Percentiles rank a stretch among this genome's conserved stretches.
These are phyloP conservation scores for Colletotrichum costaricense DNA, from an alignment of 2,329 filamentous ascomycete species.

Conservation along the genomic window DNA sequence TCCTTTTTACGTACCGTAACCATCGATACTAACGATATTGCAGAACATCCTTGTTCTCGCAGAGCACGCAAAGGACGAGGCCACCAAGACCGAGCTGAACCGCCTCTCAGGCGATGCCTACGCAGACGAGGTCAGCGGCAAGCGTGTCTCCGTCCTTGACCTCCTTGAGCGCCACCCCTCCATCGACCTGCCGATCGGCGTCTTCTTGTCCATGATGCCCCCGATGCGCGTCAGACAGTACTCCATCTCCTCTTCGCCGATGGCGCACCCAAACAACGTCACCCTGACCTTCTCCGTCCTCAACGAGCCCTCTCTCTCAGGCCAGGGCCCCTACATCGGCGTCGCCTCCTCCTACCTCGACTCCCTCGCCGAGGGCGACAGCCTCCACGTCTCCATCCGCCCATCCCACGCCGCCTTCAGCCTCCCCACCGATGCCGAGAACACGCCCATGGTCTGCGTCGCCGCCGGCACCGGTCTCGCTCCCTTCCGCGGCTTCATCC, in stretches of 20 bases:
- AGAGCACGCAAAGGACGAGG: constrained; percentile 47
- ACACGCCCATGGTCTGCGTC: constrained; percentile 61
- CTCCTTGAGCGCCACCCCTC: constrained; percentile 68
- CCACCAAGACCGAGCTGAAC: constrained; percentile 45
- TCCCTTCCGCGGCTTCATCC: constrained; percentile 49
- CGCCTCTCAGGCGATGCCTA: constrained; percentile 52
- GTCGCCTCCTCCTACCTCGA: constrained; percentile 73
- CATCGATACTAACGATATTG: constrained; percentile 34
- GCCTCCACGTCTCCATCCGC: constrained; percentile 62
- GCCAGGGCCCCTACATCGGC: constrained; percentile 63
- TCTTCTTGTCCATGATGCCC: constrained; percentile 74
- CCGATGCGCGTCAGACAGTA: constrained; percentile 64
- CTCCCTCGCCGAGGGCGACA: constrained; percentile 55
- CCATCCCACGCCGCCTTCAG: constrained; percentile 53
- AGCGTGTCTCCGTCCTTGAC: constrained; percentile 68
- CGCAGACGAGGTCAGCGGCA: constrained; percentile 53
- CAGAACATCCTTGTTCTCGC: constrained; percentile 48
- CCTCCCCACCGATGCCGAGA: constrained; percentile 50
- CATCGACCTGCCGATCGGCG: constrained; percentile 65
- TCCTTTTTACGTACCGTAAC: not conserved
- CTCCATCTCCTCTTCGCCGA: constrained; percentile 77
- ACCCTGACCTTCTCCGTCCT: constrained; percentile 74
- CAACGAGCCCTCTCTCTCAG: constrained; percentile 60
- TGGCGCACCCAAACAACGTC: constrained; percentile 64
- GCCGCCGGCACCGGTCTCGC: constrained; percentile 63